phyloP scores from a whole-genome alignment of 352 stramenopile genomes.

The Globisporangium cylindrosporum region DNA sequence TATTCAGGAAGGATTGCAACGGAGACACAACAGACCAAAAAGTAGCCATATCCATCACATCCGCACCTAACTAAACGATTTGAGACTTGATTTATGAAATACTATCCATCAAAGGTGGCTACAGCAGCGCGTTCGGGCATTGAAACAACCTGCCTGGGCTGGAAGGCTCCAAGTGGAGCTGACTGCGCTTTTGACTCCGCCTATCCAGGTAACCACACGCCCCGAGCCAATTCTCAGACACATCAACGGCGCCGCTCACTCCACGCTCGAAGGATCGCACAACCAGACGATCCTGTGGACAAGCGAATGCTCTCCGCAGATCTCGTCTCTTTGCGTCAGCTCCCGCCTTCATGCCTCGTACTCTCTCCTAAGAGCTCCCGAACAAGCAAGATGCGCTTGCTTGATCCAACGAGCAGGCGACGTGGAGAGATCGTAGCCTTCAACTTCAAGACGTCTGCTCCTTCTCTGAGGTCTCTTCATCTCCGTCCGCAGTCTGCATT shows the following conservation, averaged over 20 bases:
- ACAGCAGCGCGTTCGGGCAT: neutral
- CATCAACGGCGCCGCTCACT: neutral
- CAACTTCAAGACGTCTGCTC: neutral
- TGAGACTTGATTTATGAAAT: neutral
- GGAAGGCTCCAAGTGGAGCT: neutral
- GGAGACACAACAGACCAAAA: neutral
- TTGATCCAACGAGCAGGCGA: neutral
- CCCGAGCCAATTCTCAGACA: neutral
- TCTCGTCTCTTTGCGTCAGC: neutral
- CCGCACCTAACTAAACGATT: neutral
- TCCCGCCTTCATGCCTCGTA: neutral
- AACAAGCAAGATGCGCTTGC: neutral
- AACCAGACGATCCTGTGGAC: neutral
- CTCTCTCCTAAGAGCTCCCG: neutral
- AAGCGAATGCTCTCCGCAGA: neutral
- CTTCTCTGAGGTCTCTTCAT: neutral
- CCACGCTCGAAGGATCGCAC: neutral
- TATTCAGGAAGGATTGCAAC: neutral
- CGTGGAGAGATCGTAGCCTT: neutral
- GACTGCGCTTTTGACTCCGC: neutral
- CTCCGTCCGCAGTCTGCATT: neutral
- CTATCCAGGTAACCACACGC: neutral
- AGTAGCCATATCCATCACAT: neutral
- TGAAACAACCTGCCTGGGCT: neutral
- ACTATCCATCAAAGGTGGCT: neutral